These are phyloP conservation scores for Alopecurus myosuroides DNA, from an alignment of 176 grass and related monocot genomes.

Conservation along the genomic window DNA sequence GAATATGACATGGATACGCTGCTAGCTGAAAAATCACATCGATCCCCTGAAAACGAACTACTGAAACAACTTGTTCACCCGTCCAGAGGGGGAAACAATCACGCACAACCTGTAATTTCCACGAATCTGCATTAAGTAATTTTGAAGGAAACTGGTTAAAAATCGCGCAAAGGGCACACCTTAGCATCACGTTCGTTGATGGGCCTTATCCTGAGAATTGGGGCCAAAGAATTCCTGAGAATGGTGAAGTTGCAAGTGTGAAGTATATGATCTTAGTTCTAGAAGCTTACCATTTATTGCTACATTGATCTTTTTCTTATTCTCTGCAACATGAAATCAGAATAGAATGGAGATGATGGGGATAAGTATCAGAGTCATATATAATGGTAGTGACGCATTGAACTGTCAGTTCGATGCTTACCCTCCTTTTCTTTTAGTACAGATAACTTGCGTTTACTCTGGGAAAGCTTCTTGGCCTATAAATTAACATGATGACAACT, in stretches of 20 bases:
- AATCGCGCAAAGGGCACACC: neutral
- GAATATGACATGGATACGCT: no score
- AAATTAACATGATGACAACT: neutral
- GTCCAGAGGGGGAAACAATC: neutral
- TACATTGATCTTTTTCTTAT: neutral
- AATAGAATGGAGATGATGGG: neutral
- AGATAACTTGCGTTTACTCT: neutral
- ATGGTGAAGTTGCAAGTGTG: neutral
- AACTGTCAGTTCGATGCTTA: neutral
- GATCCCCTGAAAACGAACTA: neutral
- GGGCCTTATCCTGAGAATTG: neutral
- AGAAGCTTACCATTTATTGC: conserved; percentile 2
- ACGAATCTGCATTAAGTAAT: neutral
- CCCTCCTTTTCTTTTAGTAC: neutral
- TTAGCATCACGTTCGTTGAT: neutral
- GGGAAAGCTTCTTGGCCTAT: neutral
- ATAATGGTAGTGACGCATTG: neutral
- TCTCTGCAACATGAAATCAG: neutral
- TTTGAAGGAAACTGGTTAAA: neutral
- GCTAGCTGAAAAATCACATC: neutral
- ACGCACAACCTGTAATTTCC: neutral
- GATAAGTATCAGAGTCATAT: neutral
- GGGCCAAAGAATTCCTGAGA: neutral
- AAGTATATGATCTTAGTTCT: neutral
- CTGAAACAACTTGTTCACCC: neutral